Percentiles rank a stretch among this genome's conserved stretches.
phyloP scores from a whole-genome alignment of 169 alveolate species.

The Eimeria necatrix region DNA sequence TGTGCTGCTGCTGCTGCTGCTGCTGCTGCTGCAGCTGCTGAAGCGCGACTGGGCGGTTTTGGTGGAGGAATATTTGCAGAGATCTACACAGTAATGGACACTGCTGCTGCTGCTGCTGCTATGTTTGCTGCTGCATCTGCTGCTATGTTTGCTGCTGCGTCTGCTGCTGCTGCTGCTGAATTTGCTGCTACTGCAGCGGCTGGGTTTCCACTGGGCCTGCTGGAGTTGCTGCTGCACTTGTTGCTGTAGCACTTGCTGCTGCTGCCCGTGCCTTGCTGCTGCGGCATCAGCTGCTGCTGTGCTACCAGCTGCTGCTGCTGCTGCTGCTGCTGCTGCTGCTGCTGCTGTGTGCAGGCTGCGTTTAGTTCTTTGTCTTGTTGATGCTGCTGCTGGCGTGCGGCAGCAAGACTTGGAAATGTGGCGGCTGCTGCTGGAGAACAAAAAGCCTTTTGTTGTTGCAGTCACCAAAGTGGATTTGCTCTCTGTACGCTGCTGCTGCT shows the following conservation, averaged over 20 bases:
- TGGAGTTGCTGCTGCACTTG: neutral
- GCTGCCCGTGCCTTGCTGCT: neutral
- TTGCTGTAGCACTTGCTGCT: neutral
- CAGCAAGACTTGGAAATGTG: conserved; percentile 87
- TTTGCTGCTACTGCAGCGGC: neutral
- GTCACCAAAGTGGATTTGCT: conserved; percentile 89
- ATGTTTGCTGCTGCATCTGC: neutral
- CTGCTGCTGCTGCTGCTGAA: conserved; percentile 36
- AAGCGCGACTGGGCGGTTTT: conserved; percentile 88
- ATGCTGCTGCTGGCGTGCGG: conserved; percentile 87
- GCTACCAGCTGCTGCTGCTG: neutral
- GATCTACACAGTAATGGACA: conserved; percentile 83
- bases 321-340: neutral
- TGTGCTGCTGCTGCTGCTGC: conserved; percentile 48
- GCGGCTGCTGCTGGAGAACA: conserved; percentile 88
- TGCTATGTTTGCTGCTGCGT: conserved; percentile 9
- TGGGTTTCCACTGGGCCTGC: neutral
- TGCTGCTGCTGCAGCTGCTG: conserved; percentile 76
- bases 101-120: conserved; percentile 26
- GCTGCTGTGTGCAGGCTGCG: conserved; percentile 82
- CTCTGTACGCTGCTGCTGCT: conserved; percentile 75
- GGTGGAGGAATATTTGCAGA: conserved; percentile 85
- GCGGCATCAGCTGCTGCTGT: neutral
- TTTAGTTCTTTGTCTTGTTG: conserved; percentile 89
- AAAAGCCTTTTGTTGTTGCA: conserved; percentile 88